Percentiles rank a stretch among this genome's conserved stretches.
Conservation (phyloP, 169 alveolate species). For the Plasmodium reichenowi region DNA sequence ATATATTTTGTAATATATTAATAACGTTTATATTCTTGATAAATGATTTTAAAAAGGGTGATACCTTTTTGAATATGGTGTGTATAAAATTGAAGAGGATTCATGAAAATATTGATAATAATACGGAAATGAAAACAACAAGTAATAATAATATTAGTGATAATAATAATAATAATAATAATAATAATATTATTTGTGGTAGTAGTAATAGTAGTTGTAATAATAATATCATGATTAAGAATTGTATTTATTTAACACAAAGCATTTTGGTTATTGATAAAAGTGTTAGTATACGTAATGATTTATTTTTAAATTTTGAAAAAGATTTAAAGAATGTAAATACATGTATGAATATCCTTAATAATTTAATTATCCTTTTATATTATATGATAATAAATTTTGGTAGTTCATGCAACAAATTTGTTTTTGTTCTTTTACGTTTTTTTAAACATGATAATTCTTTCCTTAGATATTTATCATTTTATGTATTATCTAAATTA, state of each 20-base stretch:
- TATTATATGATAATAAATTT: constrained; percentile 63
- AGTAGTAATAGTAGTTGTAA: background rate
- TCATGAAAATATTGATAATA: background rate
- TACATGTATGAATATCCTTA: constrained; percentile 42
- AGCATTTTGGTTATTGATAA: constrained; percentile 37
- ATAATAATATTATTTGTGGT: too few species aligned
- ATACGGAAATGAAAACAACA: background rate
- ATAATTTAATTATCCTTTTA: constrained; percentile 39
- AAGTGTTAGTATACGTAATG: constrained; percentile 16
- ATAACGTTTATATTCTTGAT: constrained; percentile 52
- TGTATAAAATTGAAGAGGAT: constrained; percentile 18
- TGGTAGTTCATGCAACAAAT: constrained; percentile 70
- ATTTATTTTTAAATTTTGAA: constrained; percentile 29
- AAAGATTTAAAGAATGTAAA: constrained; percentile 36
- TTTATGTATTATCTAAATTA: constrained; percentile 57
- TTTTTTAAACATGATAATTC: constrained; percentile 62
- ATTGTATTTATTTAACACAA: constrained; percentile 44
- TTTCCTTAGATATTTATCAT: constrained; percentile 62
- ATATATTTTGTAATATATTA: constrained; percentile 43
- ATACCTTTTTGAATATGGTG: constrained; percentile 23
- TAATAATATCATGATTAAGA: constrained; percentile 41
- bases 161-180: background rate
- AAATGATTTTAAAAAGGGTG: constrained; percentile 32
- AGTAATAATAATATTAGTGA: background rate
- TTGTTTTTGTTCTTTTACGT: constrained; percentile 44